Evolutionary conservation across 2,329 filamentous ascomycete genomes (phyloP).

Genomic region (Colletotrichum incanum): DNA sequence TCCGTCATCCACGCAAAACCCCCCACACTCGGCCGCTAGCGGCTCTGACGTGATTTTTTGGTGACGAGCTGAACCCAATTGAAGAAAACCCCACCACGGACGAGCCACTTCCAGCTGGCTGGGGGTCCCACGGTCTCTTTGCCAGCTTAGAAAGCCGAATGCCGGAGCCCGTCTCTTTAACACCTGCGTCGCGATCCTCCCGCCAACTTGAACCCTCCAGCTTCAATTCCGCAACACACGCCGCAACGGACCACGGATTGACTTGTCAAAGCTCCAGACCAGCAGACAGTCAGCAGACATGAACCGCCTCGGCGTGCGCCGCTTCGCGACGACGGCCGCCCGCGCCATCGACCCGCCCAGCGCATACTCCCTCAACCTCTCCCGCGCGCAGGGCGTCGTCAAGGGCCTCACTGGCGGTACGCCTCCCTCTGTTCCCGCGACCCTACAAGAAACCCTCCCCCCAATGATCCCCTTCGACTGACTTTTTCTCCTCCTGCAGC

Average conservation of each 20-base stretch:
- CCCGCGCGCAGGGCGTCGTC: constrained; percentile 84
- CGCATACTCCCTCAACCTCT: constrained; percentile 79
- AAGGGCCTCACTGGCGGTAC: constrained; percentile 87
- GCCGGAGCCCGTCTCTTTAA: constrained; percentile 29
- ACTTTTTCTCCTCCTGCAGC: constrained; percentile 65
- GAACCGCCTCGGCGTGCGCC: constrained; percentile 79
- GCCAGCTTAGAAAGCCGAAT: constrained; percentile 39
- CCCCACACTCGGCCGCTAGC: constrained; percentile 20
- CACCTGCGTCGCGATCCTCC: background rate
- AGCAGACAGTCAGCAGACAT: constrained; percentile 60
- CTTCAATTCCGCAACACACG: background rate
- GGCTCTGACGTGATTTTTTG: constrained; percentile 36
- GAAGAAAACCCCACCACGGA: constrained; percentile 33
- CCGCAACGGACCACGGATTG: background rate
- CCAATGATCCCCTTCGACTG: background rate
- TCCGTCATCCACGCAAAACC: constrained; percentile 14
- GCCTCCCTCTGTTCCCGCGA: background rate
- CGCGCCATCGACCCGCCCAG: constrained; percentile 62
- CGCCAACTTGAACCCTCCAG: background rate
- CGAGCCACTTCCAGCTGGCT: background rate
- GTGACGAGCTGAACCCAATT: constrained; percentile 37
- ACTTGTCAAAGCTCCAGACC: background rate
- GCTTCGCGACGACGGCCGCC: constrained; percentile 75
- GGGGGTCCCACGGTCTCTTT: background rate
- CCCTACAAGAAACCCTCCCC: background rate